Base-by-base conservation (phyloP, 2,329 filamentous ascomycete species). In the Lecanosticta acicola region DNA sequence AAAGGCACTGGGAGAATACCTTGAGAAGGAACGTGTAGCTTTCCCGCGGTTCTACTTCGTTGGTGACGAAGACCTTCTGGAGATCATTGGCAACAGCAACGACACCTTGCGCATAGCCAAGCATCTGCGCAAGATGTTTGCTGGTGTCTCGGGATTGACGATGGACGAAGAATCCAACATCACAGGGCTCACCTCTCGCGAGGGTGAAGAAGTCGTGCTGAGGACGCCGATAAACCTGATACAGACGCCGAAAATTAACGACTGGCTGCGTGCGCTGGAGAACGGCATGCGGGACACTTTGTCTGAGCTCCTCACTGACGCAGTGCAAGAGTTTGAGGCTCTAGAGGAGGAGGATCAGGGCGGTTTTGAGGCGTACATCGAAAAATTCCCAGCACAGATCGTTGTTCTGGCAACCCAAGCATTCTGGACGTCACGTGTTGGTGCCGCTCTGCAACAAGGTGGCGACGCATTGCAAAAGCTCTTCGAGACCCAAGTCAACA, bases 71-170 rank as follows among this genome's bases (percentile, higher is more conserved):
- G 93, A 99, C 68, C 73, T 99, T 46, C 77, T 99, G 18, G 93
- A 99, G 68, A 99, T 99, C 71, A 99, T 99, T 55, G 93, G 93
- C 64, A 99, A 99, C 68, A 97, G 91, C 71, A 96, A 96, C 62
- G 93, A 99, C 62, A 95, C 91, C 8, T 72, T 93, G 50, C 89
- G 93, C 44, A 94, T 98, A 56, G 88, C 93, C 33, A 98, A 98
- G 67, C 94, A 99, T 72, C 89, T 99, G 74, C 91, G 94, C 67
- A 99, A 99, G 75, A 99, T 99, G 93, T 99, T 99, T 74, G 93
- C 94, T 53, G 93, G 93, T 51, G 76, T 98, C 39, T 91, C 85
- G 3, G 93, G 93, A 3, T 78, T 98, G 29, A 75, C 90, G 34
- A 91, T 96, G 74, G 88, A 94, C 56, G 89, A 97, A 44, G 87